These are phyloP conservation scores for Zasmidium citrigriseum DNA, from an alignment of 2,329 filamentous ascomycete genomes.

Conservation along the genomic window DNA sequence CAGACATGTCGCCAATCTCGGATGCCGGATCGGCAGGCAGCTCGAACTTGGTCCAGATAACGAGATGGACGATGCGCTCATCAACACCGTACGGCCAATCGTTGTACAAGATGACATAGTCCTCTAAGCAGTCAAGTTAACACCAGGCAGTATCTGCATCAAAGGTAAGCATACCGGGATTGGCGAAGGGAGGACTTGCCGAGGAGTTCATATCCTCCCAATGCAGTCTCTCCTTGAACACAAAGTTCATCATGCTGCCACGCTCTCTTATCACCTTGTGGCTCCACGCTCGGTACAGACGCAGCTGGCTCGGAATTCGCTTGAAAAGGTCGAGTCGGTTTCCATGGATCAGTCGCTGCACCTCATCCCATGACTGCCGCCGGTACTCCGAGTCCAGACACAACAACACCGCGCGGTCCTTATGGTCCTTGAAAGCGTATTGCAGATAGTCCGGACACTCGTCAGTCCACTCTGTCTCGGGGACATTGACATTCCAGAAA, in stretches of 20 bases:
- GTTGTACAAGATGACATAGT: slow-evolving; percentile 74
- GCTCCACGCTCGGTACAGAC: slow-evolving; percentile 74
- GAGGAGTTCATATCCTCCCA: slow-evolving; percentile 57
- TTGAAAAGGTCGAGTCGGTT: slow-evolving; percentile 78
- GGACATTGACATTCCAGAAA: slow-evolving; percentile 85
- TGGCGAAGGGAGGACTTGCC: not conserved
- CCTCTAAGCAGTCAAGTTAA: slow-evolving; percentile 6
- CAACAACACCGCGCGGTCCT: slow-evolving; percentile 69
- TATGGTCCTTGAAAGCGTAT: slow-evolving; percentile 55
- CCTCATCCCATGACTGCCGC: slow-evolving; percentile 68
- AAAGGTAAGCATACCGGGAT: not conserved
- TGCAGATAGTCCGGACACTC: slow-evolving; percentile 73
- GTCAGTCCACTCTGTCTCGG: slow-evolving; percentile 59
- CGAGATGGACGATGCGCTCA: slow-evolving; percentile 74
- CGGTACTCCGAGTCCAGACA: slow-evolving; percentile 69
- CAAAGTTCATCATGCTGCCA: slow-evolving; percentile 77
- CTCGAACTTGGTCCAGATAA: slow-evolving; percentile 90
- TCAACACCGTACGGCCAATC: slow-evolving; percentile 95
- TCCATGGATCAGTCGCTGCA: slow-evolving; percentile 60
- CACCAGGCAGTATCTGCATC: too few relatives aligned
- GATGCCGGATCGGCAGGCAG: slow-evolving; percentile 68
- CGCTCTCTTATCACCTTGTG: slow-evolving; percentile 64
- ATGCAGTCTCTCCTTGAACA: slow-evolving; percentile 67
- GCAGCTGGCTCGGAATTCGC: slow-evolving; percentile 72
- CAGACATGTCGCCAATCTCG: slow-evolving; percentile 62